A percentile compares a stretch with the other conserved stretches of the same genome.
These are phyloP conservation scores for Termitomyces sp. DNA, from an alignment of 768 basidiomycete genomes.

Conservation along the genomic window DNA sequence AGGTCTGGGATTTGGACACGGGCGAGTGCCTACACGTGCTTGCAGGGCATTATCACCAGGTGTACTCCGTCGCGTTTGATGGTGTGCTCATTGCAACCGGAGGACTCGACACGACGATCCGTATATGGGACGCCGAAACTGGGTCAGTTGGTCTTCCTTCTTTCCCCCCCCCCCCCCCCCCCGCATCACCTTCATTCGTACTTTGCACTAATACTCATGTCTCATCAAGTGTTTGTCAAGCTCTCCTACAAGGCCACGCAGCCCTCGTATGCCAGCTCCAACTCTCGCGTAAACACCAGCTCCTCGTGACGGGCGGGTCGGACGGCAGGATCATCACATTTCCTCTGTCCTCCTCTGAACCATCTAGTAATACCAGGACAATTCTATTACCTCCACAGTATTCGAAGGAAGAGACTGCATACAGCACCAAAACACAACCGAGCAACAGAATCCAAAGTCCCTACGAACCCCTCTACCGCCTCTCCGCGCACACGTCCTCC, in stretches of 20 bases:
- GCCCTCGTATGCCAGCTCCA: slow-evolving; percentile 90
- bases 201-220: background rate
- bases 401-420: too few relatives aligned
- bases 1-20: slow-evolving; percentile 90
- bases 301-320: slow-evolving; percentile 80
- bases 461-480: slow-evolving; percentile 48
- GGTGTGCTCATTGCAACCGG: slow-evolving; percentile 79
- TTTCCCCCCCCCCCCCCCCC: background rate
- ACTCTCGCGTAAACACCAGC: slow-evolving; percentile 43
- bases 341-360: background rate
- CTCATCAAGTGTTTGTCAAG: slow-evolving; percentile 60
- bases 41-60: slow-evolving; percentile 79
- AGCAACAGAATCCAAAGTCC: background rate
- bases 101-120: slow-evolving; percentile 88
- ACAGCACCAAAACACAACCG: background rate
- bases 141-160: slow-evolving; percentile 49
- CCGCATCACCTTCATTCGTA: background rate
- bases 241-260: slow-evolving; percentile 86
- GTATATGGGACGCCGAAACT: slow-evolving; percentile 82
- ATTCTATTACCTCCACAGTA: background rate
- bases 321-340: slow-evolving; percentile 61
- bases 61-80: slow-evolving; percentile 90
- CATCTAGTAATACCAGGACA: background rate
- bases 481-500: slow-evolving; percentile 85
- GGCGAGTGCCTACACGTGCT: slow-evolving; percentile 83